phyloP scores from a whole-genome alignment of 352 stramenopile species.

The Phytopythium sindhum region DNA sequence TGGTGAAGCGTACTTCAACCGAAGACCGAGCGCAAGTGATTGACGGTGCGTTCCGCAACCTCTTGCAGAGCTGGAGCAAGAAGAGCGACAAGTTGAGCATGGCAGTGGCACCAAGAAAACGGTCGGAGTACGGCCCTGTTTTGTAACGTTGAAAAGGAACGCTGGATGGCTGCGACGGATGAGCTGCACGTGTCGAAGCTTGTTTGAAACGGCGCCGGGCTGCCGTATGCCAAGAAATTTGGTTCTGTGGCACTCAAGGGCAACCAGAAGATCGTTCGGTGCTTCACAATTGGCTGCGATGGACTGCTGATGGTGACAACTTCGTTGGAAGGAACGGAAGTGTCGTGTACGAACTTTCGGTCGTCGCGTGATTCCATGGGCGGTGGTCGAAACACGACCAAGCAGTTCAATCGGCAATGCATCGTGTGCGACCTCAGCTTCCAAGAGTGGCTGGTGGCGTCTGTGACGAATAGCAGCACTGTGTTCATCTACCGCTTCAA shows the following conservation, averaged over 20 bases:
- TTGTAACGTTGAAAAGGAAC: background rate
- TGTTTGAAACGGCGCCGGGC: background rate
- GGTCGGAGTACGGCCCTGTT: background rate
- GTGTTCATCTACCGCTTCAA: slow-evolving; percentile 17
- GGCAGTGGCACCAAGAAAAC: background rate
- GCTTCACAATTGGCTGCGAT: background rate
- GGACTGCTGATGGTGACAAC: background rate
- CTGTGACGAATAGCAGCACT: slow-evolving; percentile 1
- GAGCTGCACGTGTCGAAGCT: background rate
- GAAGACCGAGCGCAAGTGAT: background rate
- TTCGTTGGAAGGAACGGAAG: background rate
- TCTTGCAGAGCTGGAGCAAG: background rate
- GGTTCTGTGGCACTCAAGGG: slow-evolving; percentile 6
- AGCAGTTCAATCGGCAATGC: slow-evolving; percentile 10
- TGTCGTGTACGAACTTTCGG: background rate
- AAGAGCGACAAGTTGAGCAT: background rate
- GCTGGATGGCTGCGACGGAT: background rate
- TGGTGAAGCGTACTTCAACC: background rate
- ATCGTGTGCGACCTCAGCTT: slow-evolving; percentile 8
- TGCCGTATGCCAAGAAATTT: background rate
- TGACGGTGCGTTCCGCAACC: background rate
- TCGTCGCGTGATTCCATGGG: background rate
- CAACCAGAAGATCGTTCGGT: background rate
- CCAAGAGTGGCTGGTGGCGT: slow-evolving; percentile 2
- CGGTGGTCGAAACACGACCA: slow-evolving; percentile 1